These are phyloP conservation scores for Taphrina betulina DNA, from an alignment of 1,139 yeast species.

Conservation along the genomic window DNA sequence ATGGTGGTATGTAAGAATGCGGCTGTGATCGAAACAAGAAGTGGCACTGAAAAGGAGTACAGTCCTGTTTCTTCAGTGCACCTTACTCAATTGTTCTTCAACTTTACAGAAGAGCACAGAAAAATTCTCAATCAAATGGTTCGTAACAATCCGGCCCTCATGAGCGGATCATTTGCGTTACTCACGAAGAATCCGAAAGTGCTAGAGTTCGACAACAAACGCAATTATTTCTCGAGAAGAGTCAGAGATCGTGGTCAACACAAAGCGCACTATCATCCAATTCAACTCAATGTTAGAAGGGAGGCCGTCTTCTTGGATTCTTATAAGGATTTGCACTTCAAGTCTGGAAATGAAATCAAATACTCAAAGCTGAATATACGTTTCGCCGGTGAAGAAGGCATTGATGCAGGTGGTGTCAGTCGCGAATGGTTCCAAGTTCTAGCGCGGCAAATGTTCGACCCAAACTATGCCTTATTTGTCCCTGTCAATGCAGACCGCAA, in stretches of 20 bases:
- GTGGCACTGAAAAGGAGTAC: slow-evolving; percentile 35
- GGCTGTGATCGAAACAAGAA: slow-evolving; percentile 60
- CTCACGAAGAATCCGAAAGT: slow-evolving; percentile 86
- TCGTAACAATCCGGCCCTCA: slow-evolving; percentile 81
- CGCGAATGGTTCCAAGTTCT: slow-evolving; percentile 97
- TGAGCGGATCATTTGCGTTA: slow-evolving; percentile 96
- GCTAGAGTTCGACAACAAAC: slow-evolving; percentile 90
- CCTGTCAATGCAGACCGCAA: slow-evolving; percentile 93
- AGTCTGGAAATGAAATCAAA: slow-evolving; percentile 71
- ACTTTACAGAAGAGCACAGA: slow-evolving; percentile 87
- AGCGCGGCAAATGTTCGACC: slow-evolving; percentile 93
- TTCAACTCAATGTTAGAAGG: slow-evolving; percentile 71
- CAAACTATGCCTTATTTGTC: slow-evolving; percentile 87
- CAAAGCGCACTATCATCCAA: slow-evolving; percentile 45
- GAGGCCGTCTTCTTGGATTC: slow-evolving; percentile 92
- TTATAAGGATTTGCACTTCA: slow-evolving; percentile 78
- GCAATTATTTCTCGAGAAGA: slow-evolving; percentile 76
- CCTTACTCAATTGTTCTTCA: slow-evolving; percentile 73
- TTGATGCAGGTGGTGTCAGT: slow-evolving; percentile 98
- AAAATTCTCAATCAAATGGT: slow-evolving; percentile 90
- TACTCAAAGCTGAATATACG: slow-evolving; percentile 71
- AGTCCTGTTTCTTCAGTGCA: slow-evolving; percentile 62
- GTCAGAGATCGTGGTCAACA: slow-evolving; percentile 52
- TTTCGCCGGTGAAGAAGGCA: slow-evolving; percentile 92
- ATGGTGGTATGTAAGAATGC: slow-evolving; percentile 95